Evolutionary conservation across 305 asterid genomes (phyloP), one percentile per base, ranked within the genome.

Genomic region (Fraxinus nigra): DNA sequence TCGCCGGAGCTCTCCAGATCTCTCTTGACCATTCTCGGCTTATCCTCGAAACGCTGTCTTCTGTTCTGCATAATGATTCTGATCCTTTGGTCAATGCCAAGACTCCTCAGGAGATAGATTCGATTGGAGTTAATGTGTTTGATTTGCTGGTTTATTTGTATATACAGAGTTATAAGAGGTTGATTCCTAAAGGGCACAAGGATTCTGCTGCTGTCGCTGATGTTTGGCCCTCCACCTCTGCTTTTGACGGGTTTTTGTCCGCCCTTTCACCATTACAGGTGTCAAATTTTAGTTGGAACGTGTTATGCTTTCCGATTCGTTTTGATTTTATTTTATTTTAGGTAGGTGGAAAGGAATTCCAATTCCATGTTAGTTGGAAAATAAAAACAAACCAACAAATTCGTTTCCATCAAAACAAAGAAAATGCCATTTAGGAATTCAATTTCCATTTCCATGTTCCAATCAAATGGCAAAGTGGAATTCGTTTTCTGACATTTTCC

Each of bases 211-310:
- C 99, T 7, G 98, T 96, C 2, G 99, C 99, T 9, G 98, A 96
- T 86, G 98, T 96, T 54, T 96, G 99, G 99, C 98, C 98, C 10
- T 94, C 98, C 2, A 96, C 97, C 26, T 96, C 98, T 0, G 97
- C 98, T n/a, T 96, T 96, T 32, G 99, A 96, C 74, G 98, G 99
- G 0, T 92, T 91, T 78, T 85, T 96, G 80, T 96, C 99, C 0
- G 97, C 97, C 20, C 97, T 96, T 67, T 87, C 98, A 24, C 99
- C 99, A 2, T 83, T 96, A 74, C 98, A 96, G 97, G 99, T 95
- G 75, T 54, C 10, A 54, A 54, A 54, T 54, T n/a, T 54, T n/a
- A 54, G 65, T 54, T 54, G 24, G 22, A 54, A n/a, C 24, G 8
- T n/a, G 26, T 7, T 54, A n/a, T 54, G 26, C 24, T n/a, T 54